phyloP scores from a whole-genome alignment of 2,329 filamentous ascomycete species.

The Fusarium verticillioides region DNA sequence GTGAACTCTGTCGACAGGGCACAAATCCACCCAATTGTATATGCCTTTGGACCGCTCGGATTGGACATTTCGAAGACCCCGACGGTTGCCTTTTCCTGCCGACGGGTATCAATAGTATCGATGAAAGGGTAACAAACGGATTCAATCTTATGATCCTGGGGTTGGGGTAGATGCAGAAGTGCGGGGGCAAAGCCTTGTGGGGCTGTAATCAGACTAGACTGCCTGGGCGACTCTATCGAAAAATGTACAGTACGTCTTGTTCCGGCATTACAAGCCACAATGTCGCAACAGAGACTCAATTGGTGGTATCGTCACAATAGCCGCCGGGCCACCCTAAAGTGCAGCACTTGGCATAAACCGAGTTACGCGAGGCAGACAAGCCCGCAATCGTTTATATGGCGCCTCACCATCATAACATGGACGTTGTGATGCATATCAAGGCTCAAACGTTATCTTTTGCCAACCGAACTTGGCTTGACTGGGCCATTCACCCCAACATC shows the following conservation, averaged over 20 bases:
- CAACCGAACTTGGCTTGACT: too few species aligned
- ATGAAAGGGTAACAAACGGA: background rate
- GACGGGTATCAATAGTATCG: rapidly evolving
- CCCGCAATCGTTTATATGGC: background rate
- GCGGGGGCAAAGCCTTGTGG: background rate
- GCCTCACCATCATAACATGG: too few species aligned
- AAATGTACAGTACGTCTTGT: too few species aligned
- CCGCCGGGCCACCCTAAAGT: rapidly evolving
- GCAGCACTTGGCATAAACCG: background rate
- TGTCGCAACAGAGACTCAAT: too few species aligned
- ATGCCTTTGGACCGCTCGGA: background rate
- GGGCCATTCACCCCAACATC: too few species aligned
- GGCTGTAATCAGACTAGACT: background rate
- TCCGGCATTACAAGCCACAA: background rate
- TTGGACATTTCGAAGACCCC: rapidly evolving
- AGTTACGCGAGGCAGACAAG: background rate
- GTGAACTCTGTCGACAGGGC: background rate
- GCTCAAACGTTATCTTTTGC: too few species aligned
- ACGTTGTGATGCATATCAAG: too few species aligned
- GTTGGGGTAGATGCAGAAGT: background rate
- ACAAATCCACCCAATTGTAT: background rate
- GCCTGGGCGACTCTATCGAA: background rate
- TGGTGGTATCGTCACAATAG: rapidly evolving
- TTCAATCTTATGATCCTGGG: rapidly evolving
- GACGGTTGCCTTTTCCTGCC: background rate